Evolutionary conservation across 1,284 basidiomycete genomes (phyloP), one percentile per base, ranked within the genome.

Genomic region (Puccinia horiana): DNA sequence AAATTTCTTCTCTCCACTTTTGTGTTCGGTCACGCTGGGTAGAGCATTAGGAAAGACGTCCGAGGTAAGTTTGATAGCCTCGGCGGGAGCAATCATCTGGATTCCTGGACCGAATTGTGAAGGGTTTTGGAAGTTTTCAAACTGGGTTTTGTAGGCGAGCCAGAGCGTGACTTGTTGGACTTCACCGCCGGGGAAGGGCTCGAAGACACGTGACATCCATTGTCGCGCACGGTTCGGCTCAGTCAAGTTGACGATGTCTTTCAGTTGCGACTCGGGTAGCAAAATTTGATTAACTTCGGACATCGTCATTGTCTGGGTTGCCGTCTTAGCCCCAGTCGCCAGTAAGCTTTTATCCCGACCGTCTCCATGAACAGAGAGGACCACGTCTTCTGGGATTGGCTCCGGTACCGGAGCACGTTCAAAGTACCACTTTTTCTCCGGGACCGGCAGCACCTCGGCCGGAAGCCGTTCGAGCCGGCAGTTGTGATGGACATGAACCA

Each of bases 91-190:
- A 26, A 81, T 74, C 79, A 81, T 81, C 20, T 56, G 76, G 23
- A 69, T 29, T 35, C 29, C 63, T 14, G 32, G 47, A 49, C 52
- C 49, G 32, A 74, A 56, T 11, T 74, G 44, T 20, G 78, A 63
- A 40, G 44, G 70, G 29, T 4, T 18, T 37, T 58, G 56, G 61
- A 61, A 74, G 58, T 37, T 32, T 73, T 81, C 79, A 35, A 81
- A 81, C 61, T 81, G 79, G 37, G 69, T 74, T 49, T 74, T 73
- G 37, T 81, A 81, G 8, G 79, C 79, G 40, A 73, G 56, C 79
- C 79, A 81, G 37, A 81, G 79, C 2, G 69, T 74, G 26, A 81
- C 79, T 52, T 81, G 79, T 65, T 81, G 79, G n/a, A 81, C 56
- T 52, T 81, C 79, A 0, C 52, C 52, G 16, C 70, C 70, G 23